A percentile compares a stretch with the other conserved stretches of the same genome.
Evolutionary conservation across 2,329 filamentous ascomycete genomes (phyloP).

Genomic region (Alternaria dauci): DNA sequence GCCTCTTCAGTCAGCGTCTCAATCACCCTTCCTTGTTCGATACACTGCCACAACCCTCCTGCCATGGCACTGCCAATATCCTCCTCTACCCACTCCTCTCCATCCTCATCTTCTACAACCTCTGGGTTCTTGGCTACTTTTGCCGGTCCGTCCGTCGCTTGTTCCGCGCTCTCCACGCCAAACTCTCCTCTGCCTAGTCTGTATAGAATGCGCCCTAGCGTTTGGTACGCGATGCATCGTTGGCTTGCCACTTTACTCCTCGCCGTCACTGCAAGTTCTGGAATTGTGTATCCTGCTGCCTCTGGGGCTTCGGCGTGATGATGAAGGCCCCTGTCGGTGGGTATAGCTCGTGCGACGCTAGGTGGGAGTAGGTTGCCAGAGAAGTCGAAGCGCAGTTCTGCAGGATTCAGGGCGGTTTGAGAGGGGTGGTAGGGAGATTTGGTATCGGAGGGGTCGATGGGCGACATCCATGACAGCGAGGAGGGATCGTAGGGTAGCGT

Average conservation of each 20-base stretch:
- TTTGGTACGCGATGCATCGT: conserved; percentile 90
- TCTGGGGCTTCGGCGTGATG: conserved; percentile 94
- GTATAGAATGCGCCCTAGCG: conserved; percentile 84
- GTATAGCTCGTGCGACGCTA: conserved; percentile 74
- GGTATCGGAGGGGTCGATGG: conserved; percentile 68
- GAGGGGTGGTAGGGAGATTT: conserved; percentile 82
- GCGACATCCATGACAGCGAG: conserved; percentile 89
- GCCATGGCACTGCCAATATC: conserved; percentile 59
- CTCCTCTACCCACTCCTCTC: conserved; percentile 48
- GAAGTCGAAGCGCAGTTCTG: conserved; percentile 89
- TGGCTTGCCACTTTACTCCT: conserved; percentile 86
- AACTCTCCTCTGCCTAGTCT: conserved; percentile 79
- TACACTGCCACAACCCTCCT: conserved; percentile 81
- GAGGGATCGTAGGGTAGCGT: conserved; percentile 83
- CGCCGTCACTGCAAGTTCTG: conserved; percentile 81
- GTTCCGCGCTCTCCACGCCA: conserved; percentile 59
- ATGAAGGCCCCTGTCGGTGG: conserved; percentile 82
- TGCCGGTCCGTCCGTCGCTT: conserved; percentile 59
- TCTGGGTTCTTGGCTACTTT: conserved; percentile 51
- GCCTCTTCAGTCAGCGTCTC: conserved; percentile 81
- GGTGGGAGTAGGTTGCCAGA: conserved; percentile 82
- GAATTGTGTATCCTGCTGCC: conserved; percentile 91
- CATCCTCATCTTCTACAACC: conserved; percentile 42
- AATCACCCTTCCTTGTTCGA: conserved; percentile 79
- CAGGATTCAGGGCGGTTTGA: conserved; percentile 74